phyloP scores from a whole-genome alignment of 1,139 yeast species.

The Protomyces inouyei region DNA sequence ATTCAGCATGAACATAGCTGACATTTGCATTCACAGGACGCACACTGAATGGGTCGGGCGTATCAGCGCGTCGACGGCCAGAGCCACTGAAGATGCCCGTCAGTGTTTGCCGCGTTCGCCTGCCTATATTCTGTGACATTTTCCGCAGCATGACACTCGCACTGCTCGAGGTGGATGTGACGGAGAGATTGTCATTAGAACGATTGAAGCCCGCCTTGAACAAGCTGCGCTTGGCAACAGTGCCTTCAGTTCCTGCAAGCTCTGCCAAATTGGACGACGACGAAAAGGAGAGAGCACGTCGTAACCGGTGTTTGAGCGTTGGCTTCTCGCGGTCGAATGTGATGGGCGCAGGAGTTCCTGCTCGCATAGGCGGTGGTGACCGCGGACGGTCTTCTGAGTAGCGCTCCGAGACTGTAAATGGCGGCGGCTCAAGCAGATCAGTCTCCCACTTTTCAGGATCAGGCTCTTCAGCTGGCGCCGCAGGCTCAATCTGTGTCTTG shows the following conservation, averaged over 20 bases:
- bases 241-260: neutral
- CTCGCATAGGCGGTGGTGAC: conserved; percentile 5
- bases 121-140: conserved; percentile 18
- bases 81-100: conserved; percentile 11
- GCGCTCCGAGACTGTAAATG: neutral
- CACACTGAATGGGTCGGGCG: neutral
- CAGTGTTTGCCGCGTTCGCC: conserved; percentile 18
- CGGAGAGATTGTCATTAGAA: conserved; percentile 26
- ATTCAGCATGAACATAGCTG: conserved; percentile 20
- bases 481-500: neutral
- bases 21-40: conserved; percentile 1
- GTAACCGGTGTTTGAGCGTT: conserved; percentile 7
- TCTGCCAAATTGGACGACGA: conserved; percentile 1
- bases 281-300: conserved; percentile 23
- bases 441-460: neutral
- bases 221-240: neutral
- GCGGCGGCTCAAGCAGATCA: neutral
- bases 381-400: neutral
- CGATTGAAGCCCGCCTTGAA: neutral
- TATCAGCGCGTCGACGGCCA: neutral
- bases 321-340: neutral
- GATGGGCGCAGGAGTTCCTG: neutral
- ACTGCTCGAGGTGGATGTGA: conserved; percentile 27
- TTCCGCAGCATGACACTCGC: conserved; percentile 27
- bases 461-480: neutral